Evolutionary conservation across 495 filamentous ascomycete genomes (phyloP).

Genomic region (Trichoderma orchidacearum): DNA sequence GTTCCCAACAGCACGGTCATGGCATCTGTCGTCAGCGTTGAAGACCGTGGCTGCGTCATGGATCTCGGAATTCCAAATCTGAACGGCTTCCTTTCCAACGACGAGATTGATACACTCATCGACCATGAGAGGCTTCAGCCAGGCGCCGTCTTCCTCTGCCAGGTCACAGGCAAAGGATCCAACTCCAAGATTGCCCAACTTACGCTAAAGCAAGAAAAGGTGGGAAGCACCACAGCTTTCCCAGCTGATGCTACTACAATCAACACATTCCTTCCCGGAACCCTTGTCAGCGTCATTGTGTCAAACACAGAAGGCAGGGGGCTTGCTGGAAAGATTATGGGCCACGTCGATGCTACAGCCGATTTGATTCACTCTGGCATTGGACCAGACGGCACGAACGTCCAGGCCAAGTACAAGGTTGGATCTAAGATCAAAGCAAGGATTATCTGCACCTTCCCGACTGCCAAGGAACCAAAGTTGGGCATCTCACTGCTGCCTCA

Average conservation of each 20-base stretch:
- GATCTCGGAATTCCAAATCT: constrained; percentile 65
- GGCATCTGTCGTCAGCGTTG: constrained; percentile 76
- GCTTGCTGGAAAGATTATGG: constrained; percentile 75
- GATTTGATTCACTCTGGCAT: constrained; percentile 80
- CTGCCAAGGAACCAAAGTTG: constrained; percentile 63
- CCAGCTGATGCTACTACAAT: constrained; percentile 71
- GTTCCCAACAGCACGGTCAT: constrained; percentile 63
- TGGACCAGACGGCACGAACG: constrained; percentile 43
- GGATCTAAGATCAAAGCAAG: constrained; percentile 78
- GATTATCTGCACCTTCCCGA: constrained; percentile 73
- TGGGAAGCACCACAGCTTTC: constrained; percentile 54
- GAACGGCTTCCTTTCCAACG: constrained; percentile 79
- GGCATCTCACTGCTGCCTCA: constrained; percentile 80
- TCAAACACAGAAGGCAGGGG: constrained; percentile 51
- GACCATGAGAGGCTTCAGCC: constrained; percentile 47
- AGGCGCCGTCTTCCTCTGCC: constrained; percentile 71
- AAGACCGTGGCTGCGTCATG: constrained; percentile 94
- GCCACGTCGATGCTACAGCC: constrained; percentile 73
- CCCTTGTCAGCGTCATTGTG: constrained; percentile 73
- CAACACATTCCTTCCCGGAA: constrained; percentile 79
- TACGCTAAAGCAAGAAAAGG: constrained; percentile 55
- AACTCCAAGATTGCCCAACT: constrained; percentile 79
- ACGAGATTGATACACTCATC: constrained; percentile 55
- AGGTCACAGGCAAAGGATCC: constrained; percentile 59
- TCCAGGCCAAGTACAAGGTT: constrained; percentile 59